Evolutionary conservation across 1,284 basidiomycete species (phyloP).

Genomic region (Puccinia novopanici): DNA sequence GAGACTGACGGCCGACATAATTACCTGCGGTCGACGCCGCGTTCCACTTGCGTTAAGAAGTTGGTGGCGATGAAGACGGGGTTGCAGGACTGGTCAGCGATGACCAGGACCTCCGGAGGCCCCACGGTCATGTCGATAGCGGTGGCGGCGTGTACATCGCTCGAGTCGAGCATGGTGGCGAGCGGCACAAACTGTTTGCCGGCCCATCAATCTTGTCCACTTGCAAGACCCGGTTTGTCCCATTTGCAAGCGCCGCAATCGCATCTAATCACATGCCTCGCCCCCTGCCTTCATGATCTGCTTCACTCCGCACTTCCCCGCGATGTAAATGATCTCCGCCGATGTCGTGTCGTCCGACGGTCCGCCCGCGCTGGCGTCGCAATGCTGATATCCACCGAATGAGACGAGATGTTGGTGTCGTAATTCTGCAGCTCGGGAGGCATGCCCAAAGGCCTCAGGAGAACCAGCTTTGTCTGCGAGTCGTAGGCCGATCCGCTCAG

Average conservation of each 20-base stretch:
- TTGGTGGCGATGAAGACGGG: slow-evolving; percentile 94
- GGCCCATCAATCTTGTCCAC: slow-evolving; percentile 89
- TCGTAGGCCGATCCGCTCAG: too few relatives aligned
- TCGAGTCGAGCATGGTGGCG: slow-evolving; percentile 71
- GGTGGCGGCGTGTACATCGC: slow-evolving; percentile 92
- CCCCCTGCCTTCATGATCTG: too few relatives aligned
- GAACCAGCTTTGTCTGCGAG: slow-evolving; percentile 57
- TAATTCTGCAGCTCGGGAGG: slow-evolving; percentile 64
- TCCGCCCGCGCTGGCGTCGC: too few relatives aligned
- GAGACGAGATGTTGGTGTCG: slow-evolving; percentile 67
- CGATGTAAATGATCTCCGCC: too few relatives aligned
- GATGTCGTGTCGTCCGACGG: too few relatives aligned
- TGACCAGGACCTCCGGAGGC: slow-evolving; percentile 91
- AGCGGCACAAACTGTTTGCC: slow-evolving; percentile 91
- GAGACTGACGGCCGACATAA: slow-evolving; percentile 79
- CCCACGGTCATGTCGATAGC: slow-evolving; percentile 99
- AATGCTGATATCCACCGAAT: too few relatives aligned
- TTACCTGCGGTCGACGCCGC: slow-evolving; percentile 95
- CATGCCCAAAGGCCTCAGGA: slow-evolving; percentile 67
- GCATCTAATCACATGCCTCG: too few relatives aligned
- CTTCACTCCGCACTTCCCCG: too few relatives aligned
- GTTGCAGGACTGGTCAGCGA: slow-evolving; percentile 82
- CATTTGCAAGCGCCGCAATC: too few relatives aligned
- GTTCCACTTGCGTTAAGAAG: slow-evolving; percentile 91
- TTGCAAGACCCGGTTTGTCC: too few relatives aligned